phyloP scores from a whole-genome alignment of 2,329 filamentous ascomycete genomes.

The Cadophora sp. region DNA sequence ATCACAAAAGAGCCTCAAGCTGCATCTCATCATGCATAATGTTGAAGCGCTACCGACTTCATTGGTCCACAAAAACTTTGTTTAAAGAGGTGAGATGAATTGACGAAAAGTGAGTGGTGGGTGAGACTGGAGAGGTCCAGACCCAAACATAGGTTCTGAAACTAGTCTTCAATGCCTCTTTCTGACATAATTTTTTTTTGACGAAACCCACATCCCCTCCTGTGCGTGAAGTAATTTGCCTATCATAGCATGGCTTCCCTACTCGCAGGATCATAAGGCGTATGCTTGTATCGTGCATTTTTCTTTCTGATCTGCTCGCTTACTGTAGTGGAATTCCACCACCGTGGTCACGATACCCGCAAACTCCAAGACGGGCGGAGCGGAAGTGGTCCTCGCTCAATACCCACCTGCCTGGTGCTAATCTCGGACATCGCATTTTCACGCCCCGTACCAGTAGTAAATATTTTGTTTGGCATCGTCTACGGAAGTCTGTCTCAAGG shows the following conservation, averaged over 20 bases:
- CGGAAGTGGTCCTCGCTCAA: slow-evolving; percentile 8
- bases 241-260: not conserved
- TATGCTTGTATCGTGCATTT: not conserved
- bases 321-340: not conserved
- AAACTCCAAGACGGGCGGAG: not conserved
- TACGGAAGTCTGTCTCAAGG: not conserved
- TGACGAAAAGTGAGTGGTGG: not conserved
- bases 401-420: slow-evolving; percentile 3
- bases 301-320: not conserved
- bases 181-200: not conserved
- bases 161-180: not conserved
- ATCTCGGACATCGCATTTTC: not conserved
- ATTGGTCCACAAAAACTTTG: slow-evolving; percentile 21
- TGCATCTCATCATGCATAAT: not conserved
- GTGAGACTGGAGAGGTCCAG: not conserved
- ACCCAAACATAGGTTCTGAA: not conserved
- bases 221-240: not conserved
- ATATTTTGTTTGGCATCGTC: not conserved
- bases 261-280: not conserved
- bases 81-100: slow-evolving; percentile 1
- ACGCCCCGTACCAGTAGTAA: not conserved
- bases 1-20: not conserved
- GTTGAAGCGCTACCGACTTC: slow-evolving; percentile 29
- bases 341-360: slow-evolving; percentile 7
- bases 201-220: not conserved